phyloP scores from a whole-genome alignment of 305 asterid species.

The Striga hermonthica region DNA sequence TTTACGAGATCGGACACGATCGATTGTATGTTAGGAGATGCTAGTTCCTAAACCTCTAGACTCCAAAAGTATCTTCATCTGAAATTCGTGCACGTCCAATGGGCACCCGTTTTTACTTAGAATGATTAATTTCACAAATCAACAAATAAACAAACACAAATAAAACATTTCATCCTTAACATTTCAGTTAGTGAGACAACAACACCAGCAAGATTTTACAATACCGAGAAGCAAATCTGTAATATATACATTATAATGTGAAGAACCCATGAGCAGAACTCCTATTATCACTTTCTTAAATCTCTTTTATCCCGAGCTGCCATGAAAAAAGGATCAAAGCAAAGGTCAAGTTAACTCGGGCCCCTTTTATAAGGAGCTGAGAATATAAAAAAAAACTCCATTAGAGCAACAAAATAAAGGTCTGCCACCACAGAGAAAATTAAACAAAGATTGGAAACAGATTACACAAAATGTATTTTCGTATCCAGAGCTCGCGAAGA shows the following conservation, averaged over 20 bases:
- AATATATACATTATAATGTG: constrained; percentile 2
- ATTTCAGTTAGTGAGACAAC: too few species aligned
- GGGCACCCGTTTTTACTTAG: background rate
- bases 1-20: background rate
- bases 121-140: too few species aligned
- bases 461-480: background rate
- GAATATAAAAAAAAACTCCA: background rate
- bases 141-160: too few species aligned
- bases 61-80: background rate
- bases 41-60: background rate
- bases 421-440: background rate
- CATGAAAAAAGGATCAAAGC: background rate
- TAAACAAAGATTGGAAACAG: background rate
- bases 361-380: background rate
- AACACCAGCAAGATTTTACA: too few species aligned
- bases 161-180: too few species aligned
- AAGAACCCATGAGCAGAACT: constrained; percentile 40
- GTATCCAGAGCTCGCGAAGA: background rate
- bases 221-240: too few species aligned
- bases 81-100: background rate
- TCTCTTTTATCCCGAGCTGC: constrained; percentile 28
- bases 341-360: constrained; percentile 1
- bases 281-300: constrained; percentile 25
- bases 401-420: background rate
- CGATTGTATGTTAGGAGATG: background rate